These are phyloP conservation scores for Penicillium waksmanii DNA, from an alignment of 495 filamentous ascomycete species.

Conservation along the genomic window DNA sequence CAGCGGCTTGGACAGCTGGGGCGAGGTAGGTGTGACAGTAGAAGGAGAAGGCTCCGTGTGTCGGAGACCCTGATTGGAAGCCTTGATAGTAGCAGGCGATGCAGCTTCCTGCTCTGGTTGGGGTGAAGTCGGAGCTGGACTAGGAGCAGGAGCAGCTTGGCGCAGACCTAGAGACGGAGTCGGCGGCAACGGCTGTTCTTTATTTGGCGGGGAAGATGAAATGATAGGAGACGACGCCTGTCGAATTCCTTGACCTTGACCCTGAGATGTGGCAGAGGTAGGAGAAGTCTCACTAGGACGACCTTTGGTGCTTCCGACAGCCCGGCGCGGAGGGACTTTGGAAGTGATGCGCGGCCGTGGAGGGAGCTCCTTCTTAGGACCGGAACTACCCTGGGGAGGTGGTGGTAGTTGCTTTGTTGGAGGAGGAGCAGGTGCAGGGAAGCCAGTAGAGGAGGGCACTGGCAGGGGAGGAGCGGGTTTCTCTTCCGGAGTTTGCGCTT, in stretches of 20 bases:
- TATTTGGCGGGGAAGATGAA: not conserved
- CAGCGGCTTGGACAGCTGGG: not conserved
- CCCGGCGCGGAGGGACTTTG: conserved; percentile 16
- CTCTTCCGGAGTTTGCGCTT: conserved; percentile 14
- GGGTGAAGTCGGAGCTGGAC: not conserved
- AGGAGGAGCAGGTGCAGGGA: conserved; percentile 17
- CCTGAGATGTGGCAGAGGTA: conserved; percentile 1
- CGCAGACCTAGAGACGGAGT: conserved; percentile 1
- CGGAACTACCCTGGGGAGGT: conserved; percentile 11
- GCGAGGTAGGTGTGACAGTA: not conserved
- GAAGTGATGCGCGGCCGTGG: conserved; percentile 15
- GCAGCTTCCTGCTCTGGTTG: not conserved
- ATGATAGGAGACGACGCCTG: conserved; percentile 8
- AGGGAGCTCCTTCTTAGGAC: conserved; percentile 21
- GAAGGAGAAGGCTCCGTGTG: not conserved
- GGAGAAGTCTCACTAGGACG: not conserved
- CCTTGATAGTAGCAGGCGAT: not conserved
- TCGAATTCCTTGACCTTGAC: conserved; percentile 4
- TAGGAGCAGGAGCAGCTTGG: not conserved
- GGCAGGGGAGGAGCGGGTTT: conserved; percentile 1
- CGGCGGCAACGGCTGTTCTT: conserved; percentile 1
- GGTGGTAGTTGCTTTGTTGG: conserved; percentile 42
- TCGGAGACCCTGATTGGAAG: not conserved
- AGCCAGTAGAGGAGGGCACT: conserved; percentile 13
- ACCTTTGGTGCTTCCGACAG: conserved; percentile 13